Evolutionary conservation across 2,329 filamentous ascomycete genomes (phyloP), one percentile per base, ranked within the genome.

Genomic region (Byssothecium circinans): DNA sequence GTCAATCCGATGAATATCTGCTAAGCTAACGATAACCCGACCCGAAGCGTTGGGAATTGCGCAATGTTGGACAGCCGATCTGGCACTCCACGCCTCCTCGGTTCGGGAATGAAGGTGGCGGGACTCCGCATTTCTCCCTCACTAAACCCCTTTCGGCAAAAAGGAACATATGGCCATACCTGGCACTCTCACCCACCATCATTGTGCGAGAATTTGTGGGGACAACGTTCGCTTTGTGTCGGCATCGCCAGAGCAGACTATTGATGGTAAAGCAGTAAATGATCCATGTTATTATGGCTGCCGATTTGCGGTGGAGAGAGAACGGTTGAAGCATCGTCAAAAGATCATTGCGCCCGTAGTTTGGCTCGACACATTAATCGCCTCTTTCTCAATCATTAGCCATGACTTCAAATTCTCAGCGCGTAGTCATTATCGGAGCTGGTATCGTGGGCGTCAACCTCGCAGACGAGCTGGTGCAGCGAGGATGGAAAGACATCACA

Each of bases 361-460:
- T 14, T 14, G 15, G 8, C 5, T 29, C 20, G 10, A 39, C 10
- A 22, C 35, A 23, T 38, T 33, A 14, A 22, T 37, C 45, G 29
- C 27, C 41, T 34, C 19, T 17, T 43, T 33, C 41, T 32, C 35
- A 68, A 67, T 6, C 10, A 5, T 6, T 25, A 10, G 23, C 23
- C 23, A 25, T n/a, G 65, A 53, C 60, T 6, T 33, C 40, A 38
- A 57, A 51, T 39, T 61, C 60, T 35, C 58, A 62, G 69, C 74
- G 57, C 70, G 75, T 56, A 83, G 60, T 67, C 20, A 66, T 68
- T 20, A 65, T 68, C 50, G 83, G 83, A 30, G 83, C 83, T 41
- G 83, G 83, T 39, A 85, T 86, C 47, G 83, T 86, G 48, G 83
- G 83, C 38, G 76, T 78, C 47, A 86, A 86, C 50, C 68, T 86